A percentile compares a stretch with the other conserved stretches of the same genome.
Evolutionary conservation across 116 monocot species (phyloP).

Genomic region (Zostera marina): DNA sequence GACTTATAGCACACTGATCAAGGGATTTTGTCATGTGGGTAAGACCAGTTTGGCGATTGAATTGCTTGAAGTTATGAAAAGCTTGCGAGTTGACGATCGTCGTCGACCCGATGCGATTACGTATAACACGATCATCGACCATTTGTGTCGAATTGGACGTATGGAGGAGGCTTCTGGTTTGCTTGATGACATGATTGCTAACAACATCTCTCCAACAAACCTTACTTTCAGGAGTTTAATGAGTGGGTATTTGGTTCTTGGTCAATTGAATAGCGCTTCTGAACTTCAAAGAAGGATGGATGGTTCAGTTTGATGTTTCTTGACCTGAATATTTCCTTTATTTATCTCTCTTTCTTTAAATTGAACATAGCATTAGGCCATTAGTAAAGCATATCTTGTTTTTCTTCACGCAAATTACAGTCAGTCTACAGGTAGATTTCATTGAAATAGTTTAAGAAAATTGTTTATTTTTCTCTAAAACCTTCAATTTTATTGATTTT

Average conservation of each 20-base stretch:
- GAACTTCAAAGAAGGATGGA: constrained; percentile 15
- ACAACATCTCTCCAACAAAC: constrained; percentile 10
- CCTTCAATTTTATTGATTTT: too few relatives aligned
- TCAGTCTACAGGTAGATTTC: too few relatives aligned
- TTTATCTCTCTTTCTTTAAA: too few relatives aligned
- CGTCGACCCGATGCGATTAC: constrained; percentile 17
- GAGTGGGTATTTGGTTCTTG: constrained; percentile 9
- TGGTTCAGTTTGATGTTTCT: constrained; percentile 17
- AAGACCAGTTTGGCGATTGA: constrained; percentile 9
- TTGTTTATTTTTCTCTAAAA: too few relatives aligned
- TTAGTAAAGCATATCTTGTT: too few relatives aligned
- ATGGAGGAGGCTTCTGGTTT: constrained; percentile 10
- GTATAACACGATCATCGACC: constrained; percentile 19
- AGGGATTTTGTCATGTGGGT: constrained; percentile 14
- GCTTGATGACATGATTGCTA: constrained; percentile 14
- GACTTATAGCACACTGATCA: constrained; percentile 12
- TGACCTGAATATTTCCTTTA: too few relatives aligned
- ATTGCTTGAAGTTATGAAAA: constrained; percentile 10
- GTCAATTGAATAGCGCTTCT: constrained; percentile 14
- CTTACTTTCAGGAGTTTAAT: constrained; percentile 21
- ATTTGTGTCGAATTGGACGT: constrained; percentile 18
- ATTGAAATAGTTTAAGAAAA: too few relatives aligned
- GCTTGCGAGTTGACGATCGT: background rate
- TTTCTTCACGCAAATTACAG: too few relatives aligned
- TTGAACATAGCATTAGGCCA: too few relatives aligned